A percentile compares a stretch with the other conserved stretches of the same genome.
These are phyloP conservation scores for Aspergillus ochraceoroseus DNA, from an alignment of 2,329 filamentous ascomycete genomes.

Conservation along the genomic window DNA sequence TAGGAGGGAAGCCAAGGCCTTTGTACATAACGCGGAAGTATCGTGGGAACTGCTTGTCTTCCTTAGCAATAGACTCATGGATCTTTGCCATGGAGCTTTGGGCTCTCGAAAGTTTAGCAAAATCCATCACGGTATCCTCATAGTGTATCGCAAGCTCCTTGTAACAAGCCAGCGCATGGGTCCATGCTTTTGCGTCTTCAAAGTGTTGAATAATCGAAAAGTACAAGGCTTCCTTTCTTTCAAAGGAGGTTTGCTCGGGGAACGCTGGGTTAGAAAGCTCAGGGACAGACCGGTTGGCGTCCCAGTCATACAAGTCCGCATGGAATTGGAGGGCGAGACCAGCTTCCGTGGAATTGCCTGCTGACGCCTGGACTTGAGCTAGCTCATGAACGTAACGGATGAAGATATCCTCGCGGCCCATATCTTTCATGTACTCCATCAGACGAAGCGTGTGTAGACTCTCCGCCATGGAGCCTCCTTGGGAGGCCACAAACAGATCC, in stretches of 20 bases:
- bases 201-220: conserved; percentile 94
- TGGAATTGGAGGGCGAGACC: conserved; percentile 84
- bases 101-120: conserved; percentile 80
- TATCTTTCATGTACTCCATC: conserved; percentile 94
- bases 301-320: conserved; percentile 90
- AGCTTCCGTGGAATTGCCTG: conserved; percentile 78
- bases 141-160: conserved; percentile 90
- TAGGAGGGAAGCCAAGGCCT: conserved; percentile 78
- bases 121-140: conserved; percentile 83
- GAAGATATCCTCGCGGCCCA: conserved; percentile 96
- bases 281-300: conserved; percentile 61
- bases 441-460: conserved; percentile 83
- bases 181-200: conserved; percentile 92
- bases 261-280: conserved; percentile 70
- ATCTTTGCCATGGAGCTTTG: conserved; percentile 88
- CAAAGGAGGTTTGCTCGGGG: conserved; percentile 78
- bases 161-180: conserved; percentile 79
- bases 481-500: conserved; percentile 83
- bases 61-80: conserved; percentile 80
- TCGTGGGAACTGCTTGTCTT: conserved; percentile 69
- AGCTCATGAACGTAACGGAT: conserved; percentile 93
- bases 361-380: conserved; percentile 67
- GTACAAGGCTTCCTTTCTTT: conserved; percentile 86
- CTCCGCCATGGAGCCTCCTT: conserved; percentile 68
- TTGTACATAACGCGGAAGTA: conserved; percentile 91